Evolutionary conservation across 352 stramenopile species (phyloP), one percentile per base, ranked within the genome.

Genomic region (Phytopythium oedochilum): DNA sequence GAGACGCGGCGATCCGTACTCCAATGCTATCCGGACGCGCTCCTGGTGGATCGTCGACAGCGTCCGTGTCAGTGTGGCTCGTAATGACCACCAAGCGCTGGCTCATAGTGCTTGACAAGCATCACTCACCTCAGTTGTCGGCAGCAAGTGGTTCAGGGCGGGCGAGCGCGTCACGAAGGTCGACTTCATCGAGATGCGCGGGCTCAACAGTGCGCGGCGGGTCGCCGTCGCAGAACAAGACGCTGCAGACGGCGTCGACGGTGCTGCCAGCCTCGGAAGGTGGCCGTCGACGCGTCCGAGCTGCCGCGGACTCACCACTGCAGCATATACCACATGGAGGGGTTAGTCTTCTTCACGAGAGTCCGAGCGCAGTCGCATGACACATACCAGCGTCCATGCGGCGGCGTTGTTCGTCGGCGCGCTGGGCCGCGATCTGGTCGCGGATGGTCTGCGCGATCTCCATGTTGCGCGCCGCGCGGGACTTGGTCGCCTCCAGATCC

Each of bases 361-460:
- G n/a, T n/a, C n/a, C n/a, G n/a, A n/a, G n/a, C n/a, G n/a, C n/a
- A n/a, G n/a, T n/a, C n/a, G n/a, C n/a, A n/a, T n/a, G n/a, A n/a
- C n/a, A 53, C 31, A n/a, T 26, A 68, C 66, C 28, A 57, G 73
- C 68, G 51, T 82, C 64, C 18, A 83, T 54, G 40, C 83, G 68
- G 8, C 66, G 66, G 7, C 61, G 72, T 40, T 71, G 56, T 5
- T 77, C 61, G 12, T 86, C 67, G 35, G 53, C 70, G 17, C 70
- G 70, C 39, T 83, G 69, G 14, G 26, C 42, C 9, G 62, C 54
- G 36, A 91, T 83, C 14, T 69, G 70, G 32, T 87, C 76, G 15
- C 80, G 80, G 26, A 91, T 76, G 17, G 72, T 59, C 57, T 93
- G 76, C 4, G 80, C 83, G 25, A 90, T 64, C 57, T 85, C 63